Evolutionary conservation across 169 alveolate genomes (phyloP).

Genomic region (Cryptosporidium felis): DNA sequence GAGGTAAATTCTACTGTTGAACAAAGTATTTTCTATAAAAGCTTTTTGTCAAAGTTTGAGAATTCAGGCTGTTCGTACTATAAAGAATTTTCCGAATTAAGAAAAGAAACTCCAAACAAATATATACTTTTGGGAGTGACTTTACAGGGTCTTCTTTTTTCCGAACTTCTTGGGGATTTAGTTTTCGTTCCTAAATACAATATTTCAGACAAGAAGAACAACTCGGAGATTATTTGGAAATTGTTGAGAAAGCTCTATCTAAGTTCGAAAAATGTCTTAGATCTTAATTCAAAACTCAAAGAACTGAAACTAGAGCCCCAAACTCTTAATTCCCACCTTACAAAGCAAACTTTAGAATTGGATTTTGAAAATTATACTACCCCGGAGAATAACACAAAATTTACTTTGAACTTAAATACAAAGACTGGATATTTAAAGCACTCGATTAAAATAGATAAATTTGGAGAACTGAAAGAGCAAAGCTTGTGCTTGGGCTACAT

Average conservation of each 20-base stretch:
- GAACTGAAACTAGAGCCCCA: too few species aligned
- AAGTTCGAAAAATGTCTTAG: neutral
- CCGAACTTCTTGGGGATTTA: neutral
- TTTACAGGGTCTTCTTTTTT: neutral
- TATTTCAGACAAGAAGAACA: conserved; percentile 24
- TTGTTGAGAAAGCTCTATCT: neutral
- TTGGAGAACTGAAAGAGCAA: neutral
- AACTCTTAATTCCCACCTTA: neutral
- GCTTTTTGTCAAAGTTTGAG: too few species aligned
- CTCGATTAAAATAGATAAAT: neutral
- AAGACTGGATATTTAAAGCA: neutral
- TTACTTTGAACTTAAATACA: neutral
- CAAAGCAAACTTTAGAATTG: conserved; percentile 5
- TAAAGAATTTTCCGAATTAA: neutral
- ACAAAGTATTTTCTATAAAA: too few species aligned
- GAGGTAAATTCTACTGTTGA: too few species aligned
- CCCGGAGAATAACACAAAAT: neutral
- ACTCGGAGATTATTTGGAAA: neutral
- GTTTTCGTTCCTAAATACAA: neutral
- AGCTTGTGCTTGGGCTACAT: conserved; percentile 10
- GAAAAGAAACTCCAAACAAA: neutral
- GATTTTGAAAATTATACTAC: neutral
- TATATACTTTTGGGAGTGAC: neutral
- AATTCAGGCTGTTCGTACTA: neutral
- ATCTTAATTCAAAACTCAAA: neutral